A percentile compares a stretch with the other conserved stretches of the same genome.
phyloP scores from a whole-genome alignment of 1,139 yeast genomes.

The Saccharomycopsis crataegensis region DNA sequence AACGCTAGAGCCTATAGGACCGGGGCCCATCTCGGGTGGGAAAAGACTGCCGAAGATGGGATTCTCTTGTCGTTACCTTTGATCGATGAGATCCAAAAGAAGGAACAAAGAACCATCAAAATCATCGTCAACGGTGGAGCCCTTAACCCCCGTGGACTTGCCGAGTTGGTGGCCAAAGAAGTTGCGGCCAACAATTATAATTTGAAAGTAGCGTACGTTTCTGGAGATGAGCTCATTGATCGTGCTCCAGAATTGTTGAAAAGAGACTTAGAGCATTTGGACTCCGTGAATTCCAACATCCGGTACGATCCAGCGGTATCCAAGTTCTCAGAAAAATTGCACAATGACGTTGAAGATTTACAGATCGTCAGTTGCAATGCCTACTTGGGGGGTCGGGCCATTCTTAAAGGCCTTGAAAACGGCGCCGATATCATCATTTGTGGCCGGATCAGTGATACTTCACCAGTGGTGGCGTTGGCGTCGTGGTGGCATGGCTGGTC shows the following conservation, averaged over 20 bases:
- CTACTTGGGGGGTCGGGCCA: constrained; percentile 23
- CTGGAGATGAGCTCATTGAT: constrained; percentile 22
- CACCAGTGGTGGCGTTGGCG: constrained; percentile 24
- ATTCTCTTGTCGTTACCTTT: constrained; percentile 17
- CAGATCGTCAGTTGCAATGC: constrained; percentile 19
- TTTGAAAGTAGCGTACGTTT: constrained; percentile 22
- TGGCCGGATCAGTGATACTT: constrained; percentile 24
- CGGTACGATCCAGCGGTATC: not conserved
- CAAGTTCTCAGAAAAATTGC: not conserved
- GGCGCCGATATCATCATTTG: constrained; percentile 25
- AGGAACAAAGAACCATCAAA: constrained; percentile 17
- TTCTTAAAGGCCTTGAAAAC: constrained; percentile 21
- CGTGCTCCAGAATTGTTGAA: constrained; percentile 10
- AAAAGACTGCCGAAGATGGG: constrained; percentile 19
- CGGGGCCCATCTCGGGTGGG: constrained; percentile 23
- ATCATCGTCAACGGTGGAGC: constrained; percentile 24
- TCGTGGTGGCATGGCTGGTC: constrained; percentile 25
- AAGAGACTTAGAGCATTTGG: constrained; percentile 20
- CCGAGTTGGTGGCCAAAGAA: constrained; percentile 19
- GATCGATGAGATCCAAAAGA: constrained; percentile 9
- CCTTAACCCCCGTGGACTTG: constrained; percentile 22
- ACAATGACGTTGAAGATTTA: constrained; percentile 11
- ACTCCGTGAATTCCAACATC: constrained; percentile 19
- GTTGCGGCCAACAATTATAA: constrained; percentile 9
- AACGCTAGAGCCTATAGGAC: constrained; percentile 20